A percentile compares a stretch with the other conserved stretches of the same genome.
Evolutionary conservation across 768 basidiomycete species (phyloP).

Genomic region (Pleurotus tuoliensis): DNA sequence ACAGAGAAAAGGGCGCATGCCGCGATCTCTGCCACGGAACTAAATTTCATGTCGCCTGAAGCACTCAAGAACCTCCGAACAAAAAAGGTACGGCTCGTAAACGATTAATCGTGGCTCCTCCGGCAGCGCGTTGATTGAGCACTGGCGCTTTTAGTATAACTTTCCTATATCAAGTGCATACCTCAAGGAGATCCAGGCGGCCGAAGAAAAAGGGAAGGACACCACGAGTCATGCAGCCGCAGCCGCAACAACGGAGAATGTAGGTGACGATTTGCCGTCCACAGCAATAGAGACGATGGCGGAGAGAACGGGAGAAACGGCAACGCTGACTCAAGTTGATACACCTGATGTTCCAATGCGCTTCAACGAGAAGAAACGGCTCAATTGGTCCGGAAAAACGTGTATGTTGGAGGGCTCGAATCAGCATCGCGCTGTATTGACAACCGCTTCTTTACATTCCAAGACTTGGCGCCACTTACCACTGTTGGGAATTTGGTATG

Average conservation of each 20-base stretch:
- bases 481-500: constrained; percentile 90
- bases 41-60: constrained; percentile 63
- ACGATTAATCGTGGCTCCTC: not conserved
- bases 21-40: constrained; percentile 50
- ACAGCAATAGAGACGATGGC: constrained; percentile 19
- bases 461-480: constrained; percentile 67
- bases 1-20: constrained; percentile 53
- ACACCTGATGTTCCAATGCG: constrained; percentile 67
- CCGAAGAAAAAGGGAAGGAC: constrained; percentile 23
- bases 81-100: constrained; percentile 51
- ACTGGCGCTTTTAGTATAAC: constrained; percentile 47
- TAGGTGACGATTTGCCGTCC: not conserved
- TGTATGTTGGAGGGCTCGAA: constrained; percentile 43
- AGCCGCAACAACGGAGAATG: constrained; percentile 14
- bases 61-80: constrained; percentile 59
- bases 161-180: constrained; percentile 63
- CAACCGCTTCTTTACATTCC: not conserved
- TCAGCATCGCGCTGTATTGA: not conserved
- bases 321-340: constrained; percentile 37
- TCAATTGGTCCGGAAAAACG: constrained; percentile 84
- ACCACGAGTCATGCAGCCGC: constrained; percentile 19
- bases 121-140: too few relatives aligned
- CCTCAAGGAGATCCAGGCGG: constrained; percentile 43
- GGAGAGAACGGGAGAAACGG: constrained; percentile 31
- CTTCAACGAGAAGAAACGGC: constrained; percentile 78